Conservation (phyloP, 208 protist genomes). For the Leishmania martiniquensis region DNA sequence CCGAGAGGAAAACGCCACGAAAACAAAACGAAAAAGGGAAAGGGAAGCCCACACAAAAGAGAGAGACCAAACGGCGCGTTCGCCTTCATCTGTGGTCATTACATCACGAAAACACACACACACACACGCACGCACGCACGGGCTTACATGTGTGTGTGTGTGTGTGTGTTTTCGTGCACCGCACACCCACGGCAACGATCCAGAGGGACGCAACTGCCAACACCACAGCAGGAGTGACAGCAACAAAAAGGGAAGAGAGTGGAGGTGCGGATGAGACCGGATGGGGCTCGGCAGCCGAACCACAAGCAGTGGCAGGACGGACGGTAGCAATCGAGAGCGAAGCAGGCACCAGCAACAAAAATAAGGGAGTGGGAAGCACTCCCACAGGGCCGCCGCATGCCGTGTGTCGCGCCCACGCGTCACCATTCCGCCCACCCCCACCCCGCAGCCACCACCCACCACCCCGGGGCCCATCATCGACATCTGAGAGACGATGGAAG, state of each 20-base stretch:
- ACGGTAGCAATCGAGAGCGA: no score
- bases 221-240: neutral
- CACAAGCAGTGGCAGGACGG: neutral
- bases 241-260: neutral
- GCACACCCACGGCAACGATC: neutral
- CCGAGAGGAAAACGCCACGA: neutral
- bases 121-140: neutral
- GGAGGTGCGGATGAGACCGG: neutral
- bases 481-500: neutral
- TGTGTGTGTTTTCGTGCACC: neutral
- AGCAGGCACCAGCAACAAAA: no score
- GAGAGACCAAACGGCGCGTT: no score
- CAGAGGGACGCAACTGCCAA: no score
- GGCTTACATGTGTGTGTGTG: neutral
- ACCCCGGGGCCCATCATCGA: neutral
- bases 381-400: neutral
- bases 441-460: neutral
- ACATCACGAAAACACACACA: no score
- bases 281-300: neutral
- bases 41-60: conserved; percentile 1
- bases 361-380: neutral
- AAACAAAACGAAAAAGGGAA: neutral
- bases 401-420: neutral
- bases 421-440: neutral
- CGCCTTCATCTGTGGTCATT: no score